Conservation (phyloP, 2,329 filamentous ascomycete species). For the Fonsecaea multimorphosa region DNA sequence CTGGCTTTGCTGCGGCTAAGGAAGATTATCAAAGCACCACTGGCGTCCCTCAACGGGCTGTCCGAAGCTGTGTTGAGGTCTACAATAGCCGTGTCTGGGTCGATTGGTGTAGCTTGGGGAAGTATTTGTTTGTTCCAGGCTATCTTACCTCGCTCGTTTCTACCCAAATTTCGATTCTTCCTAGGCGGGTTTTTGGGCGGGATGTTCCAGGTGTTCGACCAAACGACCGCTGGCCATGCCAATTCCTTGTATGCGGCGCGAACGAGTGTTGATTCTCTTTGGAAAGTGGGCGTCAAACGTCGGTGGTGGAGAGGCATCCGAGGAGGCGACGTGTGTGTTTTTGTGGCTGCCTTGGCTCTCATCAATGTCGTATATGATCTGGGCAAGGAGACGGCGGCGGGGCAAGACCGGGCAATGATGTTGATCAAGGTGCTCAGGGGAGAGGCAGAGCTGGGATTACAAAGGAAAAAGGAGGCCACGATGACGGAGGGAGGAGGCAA, state of each 20-base stretch:
- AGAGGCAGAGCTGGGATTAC: slow-evolving; percentile 38
- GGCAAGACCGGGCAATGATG: slow-evolving; percentile 29
- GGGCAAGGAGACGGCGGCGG: slow-evolving; percentile 28
- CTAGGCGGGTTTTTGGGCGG: slow-evolving; percentile 85
- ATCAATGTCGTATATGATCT: slow-evolving; percentile 38
- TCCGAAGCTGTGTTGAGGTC: slow-evolving; percentile 73
- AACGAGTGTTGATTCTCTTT: slow-evolving; percentile 79
- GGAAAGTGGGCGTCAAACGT: slow-evolving; percentile 92
- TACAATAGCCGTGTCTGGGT: slow-evolving; percentile 77
- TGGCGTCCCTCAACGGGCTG: slow-evolving; percentile 70
- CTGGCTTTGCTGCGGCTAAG: slow-evolving; percentile 73
- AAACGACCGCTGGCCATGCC: slow-evolving; percentile 54
- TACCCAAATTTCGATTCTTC: slow-evolving; percentile 88
- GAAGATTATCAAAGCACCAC: slow-evolving; percentile 70
- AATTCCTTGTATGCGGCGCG: slow-evolving; percentile 81
- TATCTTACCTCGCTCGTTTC: slow-evolving; percentile 72
- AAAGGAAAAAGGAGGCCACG: slow-evolving; percentile 17
- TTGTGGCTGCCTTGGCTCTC: slow-evolving; percentile 74
- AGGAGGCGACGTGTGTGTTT: slow-evolving; percentile 83
- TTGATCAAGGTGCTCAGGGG: slow-evolving; percentile 38
- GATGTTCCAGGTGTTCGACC: slow-evolving; percentile 80
- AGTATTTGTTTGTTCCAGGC: slow-evolving; percentile 87
- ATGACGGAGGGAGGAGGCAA: slow-evolving; percentile 1
- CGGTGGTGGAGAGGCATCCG: slow-evolving; percentile 84
- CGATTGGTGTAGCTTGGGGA: slow-evolving; percentile 87